Base-by-base conservation (phyloP, 2,329 filamentous ascomycete species). In the Fusarium beomiforme region DNA sequence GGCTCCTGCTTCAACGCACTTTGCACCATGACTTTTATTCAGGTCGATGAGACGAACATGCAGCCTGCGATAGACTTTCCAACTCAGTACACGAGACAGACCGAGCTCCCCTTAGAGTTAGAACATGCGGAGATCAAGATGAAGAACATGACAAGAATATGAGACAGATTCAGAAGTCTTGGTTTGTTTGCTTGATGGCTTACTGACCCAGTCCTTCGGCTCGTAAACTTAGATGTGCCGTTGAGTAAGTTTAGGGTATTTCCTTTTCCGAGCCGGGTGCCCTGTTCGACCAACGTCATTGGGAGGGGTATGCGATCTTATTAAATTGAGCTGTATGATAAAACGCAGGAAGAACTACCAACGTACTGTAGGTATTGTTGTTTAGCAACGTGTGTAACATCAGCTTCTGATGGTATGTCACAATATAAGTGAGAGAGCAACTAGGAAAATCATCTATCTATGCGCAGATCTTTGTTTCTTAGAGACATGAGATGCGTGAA, bases 321-420 rank as follows among this genome's bases (percentile, higher is more conserved):
- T 42, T 36, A 23, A 54, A 12, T 33, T 21, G 47, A 44, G 21
- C n/a, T 23, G 34, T 31, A 64, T 37, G 44, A 64, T 57, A 42
- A 69, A 71, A 69, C 43, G 26, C 33, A 19, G 44, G 23, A 59
- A 49, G 41, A 33, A 59, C 31, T 54, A 44, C 17, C 39, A 65
- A 54, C 44, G 51, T 39, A 34, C 26, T 29, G 42, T 23, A 26
- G 10, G 46, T 17, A 54, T 61, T 70, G 51, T 61, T 69, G 54
- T 57, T 69, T 53, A 23, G 39, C 50, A 49, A 26, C 39, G 19
- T 19, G 13, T 31, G 26, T 37, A 46, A 34, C 24, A 19, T 59
- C n/a, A 51, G 39, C 41, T 47, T 39, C 41, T 17, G 46, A 53
- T 26, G 24, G 34, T n/a, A 47, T n/a, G 49, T 8, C 43, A 41